These are phyloP conservation scores for Termitomyces sp. DNA, from an alignment of 768 basidiomycete species.

Conservation along the genomic window DNA sequence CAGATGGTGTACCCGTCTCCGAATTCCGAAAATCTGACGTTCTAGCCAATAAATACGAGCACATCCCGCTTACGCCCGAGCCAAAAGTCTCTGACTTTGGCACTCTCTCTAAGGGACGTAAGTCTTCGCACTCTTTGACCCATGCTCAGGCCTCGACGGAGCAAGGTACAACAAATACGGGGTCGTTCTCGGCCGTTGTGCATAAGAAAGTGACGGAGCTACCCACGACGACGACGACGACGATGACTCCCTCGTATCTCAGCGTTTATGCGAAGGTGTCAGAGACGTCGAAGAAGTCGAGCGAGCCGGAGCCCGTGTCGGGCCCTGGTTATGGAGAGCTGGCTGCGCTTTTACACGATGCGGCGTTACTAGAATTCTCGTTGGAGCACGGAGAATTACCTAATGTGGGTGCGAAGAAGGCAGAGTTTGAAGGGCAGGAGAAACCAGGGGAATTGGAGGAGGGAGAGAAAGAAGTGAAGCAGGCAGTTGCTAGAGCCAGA, in stretches of 20 bases:
- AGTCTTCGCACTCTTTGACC: conserved; percentile 19
- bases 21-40: conserved; percentile 12
- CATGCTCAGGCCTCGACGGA: conserved; percentile 12
- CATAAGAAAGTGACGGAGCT: conserved; percentile 47
- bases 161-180: background rate
- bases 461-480: conserved; percentile 9
- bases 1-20: conserved; percentile 31
- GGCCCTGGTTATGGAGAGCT: conserved; percentile 51
- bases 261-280: conserved; percentile 18
- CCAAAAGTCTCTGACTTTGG: conserved; percentile 20
- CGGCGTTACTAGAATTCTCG: conserved; percentile 50
- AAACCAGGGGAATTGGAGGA: conserved; percentile 11
- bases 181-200: conserved; percentile 51
- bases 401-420: conserved; percentile 20
- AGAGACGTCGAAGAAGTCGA: conserved; percentile 23
- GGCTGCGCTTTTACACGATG: conserved; percentile 47
- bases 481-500: conserved; percentile 7
- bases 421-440: conserved; percentile 8
- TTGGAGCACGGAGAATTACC: conserved; percentile 45
- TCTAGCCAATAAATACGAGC: conserved; percentile 21
- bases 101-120: conserved; percentile 17
- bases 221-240: conserved; percentile 14
- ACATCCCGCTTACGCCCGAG: conserved; percentile 33
- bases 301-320: conserved; percentile 2
- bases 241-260: conserved; percentile 13